phyloP scores from a whole-genome alignment of 208 protist species.

The Porcisia deanei region DNA sequence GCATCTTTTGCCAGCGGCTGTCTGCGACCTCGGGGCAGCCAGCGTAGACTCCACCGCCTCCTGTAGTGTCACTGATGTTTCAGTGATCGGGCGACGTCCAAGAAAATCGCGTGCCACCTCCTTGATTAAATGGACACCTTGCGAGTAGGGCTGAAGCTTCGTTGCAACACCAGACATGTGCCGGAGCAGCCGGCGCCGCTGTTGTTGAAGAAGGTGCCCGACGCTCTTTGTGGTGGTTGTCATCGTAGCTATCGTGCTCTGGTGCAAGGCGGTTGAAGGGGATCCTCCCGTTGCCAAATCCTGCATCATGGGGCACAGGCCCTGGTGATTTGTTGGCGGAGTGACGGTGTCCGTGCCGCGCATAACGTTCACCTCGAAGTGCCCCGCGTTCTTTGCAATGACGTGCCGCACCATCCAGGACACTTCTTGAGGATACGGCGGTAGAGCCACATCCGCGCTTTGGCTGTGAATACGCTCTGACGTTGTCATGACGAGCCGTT shows the following conservation, averaged over 20 bases:
- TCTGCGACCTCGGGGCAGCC: background rate
- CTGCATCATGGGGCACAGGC: constrained; percentile 9
- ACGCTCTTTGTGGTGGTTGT: constrained; percentile 30
- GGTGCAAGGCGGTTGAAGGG: constrained; percentile 3
- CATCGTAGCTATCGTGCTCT: constrained; percentile 19
- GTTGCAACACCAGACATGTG: constrained; percentile 10
- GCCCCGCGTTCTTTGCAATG: constrained; percentile 30
- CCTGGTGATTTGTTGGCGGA: background rate
- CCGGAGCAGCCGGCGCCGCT: constrained; percentile 21
- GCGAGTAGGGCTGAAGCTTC: constrained; percentile 18
- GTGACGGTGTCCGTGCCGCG: constrained; percentile 31
- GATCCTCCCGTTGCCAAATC: constrained; percentile 21
- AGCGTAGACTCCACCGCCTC: constrained; percentile 28
- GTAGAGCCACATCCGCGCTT: constrained; percentile 7
- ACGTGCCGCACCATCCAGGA: constrained; percentile 25
- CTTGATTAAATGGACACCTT: constrained; percentile 26
- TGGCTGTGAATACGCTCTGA: background rate
- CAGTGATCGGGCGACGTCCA: constrained; percentile 14
- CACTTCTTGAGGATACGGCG: constrained; percentile 30
- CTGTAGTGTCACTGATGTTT: constrained; percentile 27
- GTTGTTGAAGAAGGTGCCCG: constrained; percentile 26
- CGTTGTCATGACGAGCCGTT: constrained; percentile 5
- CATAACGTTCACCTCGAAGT: constrained; percentile 30
- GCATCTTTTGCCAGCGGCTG: background rate
- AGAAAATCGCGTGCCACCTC: constrained; percentile 17